Evolutionary conservation across 768 basidiomycete genomes (phyloP).

Genomic region (Gymnopilus junonius): DNA sequence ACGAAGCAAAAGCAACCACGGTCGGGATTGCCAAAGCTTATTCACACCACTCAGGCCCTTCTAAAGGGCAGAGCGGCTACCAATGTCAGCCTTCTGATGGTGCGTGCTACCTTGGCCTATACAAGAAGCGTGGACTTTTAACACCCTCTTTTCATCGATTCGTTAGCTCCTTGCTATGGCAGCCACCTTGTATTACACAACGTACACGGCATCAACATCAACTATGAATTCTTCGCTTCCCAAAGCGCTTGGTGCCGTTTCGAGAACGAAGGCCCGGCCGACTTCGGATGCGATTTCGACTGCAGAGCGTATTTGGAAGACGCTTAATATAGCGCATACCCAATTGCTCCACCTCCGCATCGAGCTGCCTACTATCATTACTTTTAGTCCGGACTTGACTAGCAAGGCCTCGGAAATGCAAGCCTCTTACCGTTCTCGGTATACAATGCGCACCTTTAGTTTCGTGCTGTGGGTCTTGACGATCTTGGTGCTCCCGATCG

Average conservation of each 20-base stretch:
- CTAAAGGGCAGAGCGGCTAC: constrained; percentile 72
- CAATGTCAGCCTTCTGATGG: constrained; percentile 82
- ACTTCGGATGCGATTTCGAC: constrained; percentile 42
- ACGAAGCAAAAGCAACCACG: constrained; percentile 46
- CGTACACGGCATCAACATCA: constrained; percentile 50
- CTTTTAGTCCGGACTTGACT: constrained; percentile 51
- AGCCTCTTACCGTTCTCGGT: constrained; percentile 38
- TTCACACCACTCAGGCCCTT: constrained; percentile 45
- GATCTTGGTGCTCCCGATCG: constrained; percentile 86
- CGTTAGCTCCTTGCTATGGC: constrained; percentile 77
- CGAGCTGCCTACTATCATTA: constrained; percentile 78
- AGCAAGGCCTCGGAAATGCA: constrained; percentile 22
- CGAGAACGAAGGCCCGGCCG: constrained; percentile 33
- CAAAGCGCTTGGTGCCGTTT: constrained; percentile 36
- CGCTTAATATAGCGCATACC: constrained; percentile 71
- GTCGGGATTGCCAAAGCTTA: constrained; percentile 48
- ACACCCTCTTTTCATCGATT: not conserved
- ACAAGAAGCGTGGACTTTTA: not conserved
- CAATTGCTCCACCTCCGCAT: constrained; percentile 76
- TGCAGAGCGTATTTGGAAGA: constrained; percentile 76
- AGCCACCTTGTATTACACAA: constrained; percentile 74
- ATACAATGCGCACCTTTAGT: constrained; percentile 53
- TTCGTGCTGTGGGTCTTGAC: constrained; percentile 76
- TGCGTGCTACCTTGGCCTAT: constrained; percentile 35
- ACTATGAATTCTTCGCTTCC: constrained; percentile 27